These are phyloP conservation scores for Colletotrichum cordylinicola DNA, from an alignment of 2,329 filamentous ascomycete genomes.

Conservation along the genomic window DNA sequence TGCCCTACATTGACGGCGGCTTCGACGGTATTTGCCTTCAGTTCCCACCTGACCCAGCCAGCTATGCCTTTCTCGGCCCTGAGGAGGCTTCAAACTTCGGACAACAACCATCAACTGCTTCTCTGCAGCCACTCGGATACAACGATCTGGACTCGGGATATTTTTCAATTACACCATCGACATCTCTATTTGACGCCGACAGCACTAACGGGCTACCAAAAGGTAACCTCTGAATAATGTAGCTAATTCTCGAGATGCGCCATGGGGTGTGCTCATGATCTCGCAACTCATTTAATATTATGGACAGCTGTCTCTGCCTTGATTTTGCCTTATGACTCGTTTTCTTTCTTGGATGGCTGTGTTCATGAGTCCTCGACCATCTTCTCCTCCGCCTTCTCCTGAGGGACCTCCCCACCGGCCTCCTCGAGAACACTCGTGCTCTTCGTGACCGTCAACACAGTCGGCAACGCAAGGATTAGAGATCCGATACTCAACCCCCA, in stretches of 20 bases:
- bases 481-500: slow-evolving; percentile 51
- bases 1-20: background rate
- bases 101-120: background rate
- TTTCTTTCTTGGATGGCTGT: background rate
- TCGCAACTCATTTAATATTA: background rate
- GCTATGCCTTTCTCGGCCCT: background rate
- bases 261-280: background rate
- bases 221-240: background rate
- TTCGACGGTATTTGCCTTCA: background rate
- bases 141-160: background rate
- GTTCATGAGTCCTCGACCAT: slow-evolving; percentile 7
- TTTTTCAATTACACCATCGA: background rate
- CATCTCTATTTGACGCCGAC: background rate
- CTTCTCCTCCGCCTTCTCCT: slow-evolving; percentile 19
- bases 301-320: rapidly evolving
- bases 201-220: background rate
- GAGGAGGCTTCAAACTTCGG: background rate
- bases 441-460: slow-evolving; percentile 42
- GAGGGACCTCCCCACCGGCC: slow-evolving; percentile 18
- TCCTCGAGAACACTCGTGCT: slow-evolving; percentile 30
- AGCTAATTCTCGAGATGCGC: background rate
- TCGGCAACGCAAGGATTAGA: slow-evolving; percentile 45
- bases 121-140: background rate
- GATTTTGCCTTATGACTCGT: background rate
- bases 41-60: background rate